Evolutionary conservation across 495 filamentous ascomycete species (phyloP), one percentile per base, ranked within the genome.

Genomic region (Penicillium coffeae): DNA sequence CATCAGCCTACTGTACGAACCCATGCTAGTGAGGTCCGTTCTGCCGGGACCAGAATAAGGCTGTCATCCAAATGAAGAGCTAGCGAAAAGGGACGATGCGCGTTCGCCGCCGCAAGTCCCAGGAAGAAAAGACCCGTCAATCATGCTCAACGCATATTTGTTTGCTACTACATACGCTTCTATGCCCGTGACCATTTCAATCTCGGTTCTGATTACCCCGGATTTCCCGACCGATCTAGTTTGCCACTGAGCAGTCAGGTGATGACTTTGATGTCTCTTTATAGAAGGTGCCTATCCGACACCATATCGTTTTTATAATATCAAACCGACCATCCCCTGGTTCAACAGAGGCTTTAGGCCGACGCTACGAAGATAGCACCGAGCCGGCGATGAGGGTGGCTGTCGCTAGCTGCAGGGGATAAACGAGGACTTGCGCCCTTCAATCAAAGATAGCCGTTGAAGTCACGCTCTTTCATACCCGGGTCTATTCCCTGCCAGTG

Each of bases 401-500:
- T 33, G 21, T 21, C 15, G 19, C 21, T 51, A 43, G 34, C 38
- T 47, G 43, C 43, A 55, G 32, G 43, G 2, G 5, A 30, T 30
- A 41, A 47, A 25, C 10, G 38, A 18, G 33, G n/a, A 40, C 54
- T 48, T 33, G 45, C 21, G 32, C 38, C 21, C 34, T 46, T 36
- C 42, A 45, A 43, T 45, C 21, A 25, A 16, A 39, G 18, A n/a
- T n/a, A 35, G 21, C 38, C 21, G 19, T 40, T 15, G 48, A 21
- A 33, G 22, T 42, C 50, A 43, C 49, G 42, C 51, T 47, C 30
- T 33, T 38, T 34, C 27, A 20, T 44, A 10, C 38, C 43, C 43
- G n/a, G 37, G 53, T 41, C 39, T 12, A 50, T 57, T 41, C 51
- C 51, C 45, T 52, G 54, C 48, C 21, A 14, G 54, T 60, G 58